Evolutionary conservation across 2,329 filamentous ascomycete genomes (phyloP).

Genomic region (Phyllosticta paracitricarpa): DNA sequence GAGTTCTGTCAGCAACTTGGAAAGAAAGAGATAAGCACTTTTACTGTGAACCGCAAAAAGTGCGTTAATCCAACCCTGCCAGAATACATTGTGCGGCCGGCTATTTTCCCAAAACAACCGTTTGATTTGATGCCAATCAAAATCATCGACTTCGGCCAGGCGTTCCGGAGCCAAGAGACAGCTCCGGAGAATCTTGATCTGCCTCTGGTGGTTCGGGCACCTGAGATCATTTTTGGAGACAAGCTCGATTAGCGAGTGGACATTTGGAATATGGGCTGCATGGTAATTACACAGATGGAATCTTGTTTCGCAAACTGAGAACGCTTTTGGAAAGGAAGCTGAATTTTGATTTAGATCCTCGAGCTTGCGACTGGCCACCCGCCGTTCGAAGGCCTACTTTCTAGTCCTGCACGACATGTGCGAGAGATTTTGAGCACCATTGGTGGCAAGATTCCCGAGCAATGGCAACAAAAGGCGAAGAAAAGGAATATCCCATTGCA

Average conservation of each 20-base stretch:
- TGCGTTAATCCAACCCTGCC: background rate
- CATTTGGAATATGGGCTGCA: background rate
- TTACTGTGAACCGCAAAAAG: background rate
- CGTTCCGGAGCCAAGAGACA: background rate
- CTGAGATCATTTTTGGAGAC: background rate
- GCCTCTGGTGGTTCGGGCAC: background rate
- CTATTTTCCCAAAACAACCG: background rate
- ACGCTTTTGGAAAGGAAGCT: too few species aligned
- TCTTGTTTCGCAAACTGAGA: background rate
- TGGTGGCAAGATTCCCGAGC: too few species aligned
- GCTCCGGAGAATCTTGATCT: background rate
- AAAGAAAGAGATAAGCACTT: too few species aligned
- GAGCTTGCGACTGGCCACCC: too few species aligned
- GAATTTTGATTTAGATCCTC: too few species aligned
- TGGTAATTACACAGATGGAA: too few species aligned
- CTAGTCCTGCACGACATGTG: too few species aligned
- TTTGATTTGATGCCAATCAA: background rate
- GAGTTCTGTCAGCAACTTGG: too few species aligned
- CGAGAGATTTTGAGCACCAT: too few species aligned
- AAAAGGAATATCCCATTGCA: too few species aligned
- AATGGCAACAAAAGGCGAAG: too few species aligned
- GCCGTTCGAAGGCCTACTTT: too few species aligned
- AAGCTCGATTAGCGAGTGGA: background rate
- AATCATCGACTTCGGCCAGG: background rate
- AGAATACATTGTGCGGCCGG: background rate